Evolutionary conservation across 2,329 filamentous ascomycete genomes (phyloP).

Genomic region (Chrysosphaeria jannelii): DNA sequence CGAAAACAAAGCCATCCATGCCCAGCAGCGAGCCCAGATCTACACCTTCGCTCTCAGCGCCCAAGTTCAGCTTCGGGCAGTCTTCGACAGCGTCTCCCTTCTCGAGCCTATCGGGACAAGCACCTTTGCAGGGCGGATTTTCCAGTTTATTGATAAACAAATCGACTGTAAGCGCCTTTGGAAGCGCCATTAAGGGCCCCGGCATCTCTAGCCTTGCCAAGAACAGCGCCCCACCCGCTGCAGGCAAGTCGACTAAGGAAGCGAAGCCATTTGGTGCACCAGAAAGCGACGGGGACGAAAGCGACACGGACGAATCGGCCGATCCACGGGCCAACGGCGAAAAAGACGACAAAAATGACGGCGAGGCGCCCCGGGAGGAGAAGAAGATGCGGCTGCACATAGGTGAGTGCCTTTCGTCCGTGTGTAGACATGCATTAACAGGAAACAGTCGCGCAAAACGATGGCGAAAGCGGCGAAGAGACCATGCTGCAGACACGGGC

Average conservation of each 20-base stretch:
- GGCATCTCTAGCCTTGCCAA: slow-evolving; percentile 42
- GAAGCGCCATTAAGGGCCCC: slow-evolving; percentile 10
- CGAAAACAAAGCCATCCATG: slow-evolving; percentile 4
- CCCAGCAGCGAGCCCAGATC: too few relatives aligned
- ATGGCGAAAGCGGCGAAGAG: slow-evolving; percentile 59
- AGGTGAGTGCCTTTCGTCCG: slow-evolving; percentile 18
- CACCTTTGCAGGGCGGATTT: slow-evolving; percentile 17
- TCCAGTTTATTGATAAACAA: slow-evolving; percentile 8
- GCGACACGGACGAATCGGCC: slow-evolving; percentile 9
- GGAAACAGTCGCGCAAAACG: slow-evolving; percentile 34
- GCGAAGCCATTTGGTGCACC: slow-evolving; percentile 51
- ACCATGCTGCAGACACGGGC: slow-evolving; percentile 30
- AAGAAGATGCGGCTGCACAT: slow-evolving; percentile 37
- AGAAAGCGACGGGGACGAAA: slow-evolving; percentile 28
- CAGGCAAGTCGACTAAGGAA: slow-evolving; percentile 25
- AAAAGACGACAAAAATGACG: slow-evolving; percentile 10
- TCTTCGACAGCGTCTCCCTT: slow-evolving; percentile 5
- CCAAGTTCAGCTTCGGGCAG: slow-evolving; percentile 9
- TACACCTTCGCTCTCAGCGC: slow-evolving; percentile 4
- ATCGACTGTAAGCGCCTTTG: slow-evolving; percentile 11
- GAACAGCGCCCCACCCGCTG: slow-evolving; percentile 18
- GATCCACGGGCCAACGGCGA: slow-evolving; percentile 17
- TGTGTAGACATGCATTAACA: slow-evolving; percentile 6
- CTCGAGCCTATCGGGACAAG: slow-evolving; percentile 10
- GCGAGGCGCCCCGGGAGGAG: slow-evolving; percentile 19